phyloP scores from a whole-genome alignment of 2,329 filamentous ascomycete species.

The Juglanconis oblonga region DNA sequence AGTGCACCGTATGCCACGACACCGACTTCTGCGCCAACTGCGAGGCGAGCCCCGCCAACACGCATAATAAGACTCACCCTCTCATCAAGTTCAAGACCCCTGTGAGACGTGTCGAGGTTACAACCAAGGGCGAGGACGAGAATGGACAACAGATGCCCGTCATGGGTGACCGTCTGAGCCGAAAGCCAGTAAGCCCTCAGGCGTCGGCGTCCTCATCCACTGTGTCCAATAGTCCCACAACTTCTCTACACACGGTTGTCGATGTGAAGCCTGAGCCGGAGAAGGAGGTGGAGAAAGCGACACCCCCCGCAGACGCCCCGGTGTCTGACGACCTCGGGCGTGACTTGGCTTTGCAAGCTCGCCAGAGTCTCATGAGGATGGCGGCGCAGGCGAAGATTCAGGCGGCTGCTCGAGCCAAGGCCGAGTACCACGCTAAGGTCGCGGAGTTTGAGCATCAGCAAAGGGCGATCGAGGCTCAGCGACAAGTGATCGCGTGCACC shows the following conservation, averaged over 20 bases:
- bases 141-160: slow-evolving; percentile 61
- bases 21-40: slow-evolving; percentile 93
- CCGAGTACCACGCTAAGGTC: slow-evolving; percentile 1
- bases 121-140: slow-evolving; percentile 75
- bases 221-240: slow-evolving; percentile 45
- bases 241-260: slow-evolving; percentile 66
- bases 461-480: not conserved
- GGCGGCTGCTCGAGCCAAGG: not conserved
- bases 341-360: too few species aligned
- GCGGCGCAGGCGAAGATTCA: not conserved
- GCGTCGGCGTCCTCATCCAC: slow-evolving; percentile 50
- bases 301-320: not conserved
- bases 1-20: slow-evolving; percentile 94
- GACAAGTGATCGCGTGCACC: not conserved
- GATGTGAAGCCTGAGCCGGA: slow-evolving; percentile 59
- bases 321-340: too few species aligned
- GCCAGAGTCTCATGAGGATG: too few species aligned
- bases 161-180: slow-evolving; percentile 64
- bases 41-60: slow-evolving; percentile 80
- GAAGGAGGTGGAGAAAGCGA: slow-evolving; percentile 16
- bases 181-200: slow-evolving; percentile 39
- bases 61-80: slow-evolving; percentile 93
- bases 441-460: slow-evolving; percentile 24
- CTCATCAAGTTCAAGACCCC: slow-evolving; percentile 96
- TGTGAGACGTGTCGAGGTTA: slow-evolving; percentile 82